Percentiles rank a stretch among this genome's conserved stretches.
These are phyloP conservation scores for Silene conica DNA, from an alignment of 148 eudicot species.

Conservation along the genomic window DNA sequence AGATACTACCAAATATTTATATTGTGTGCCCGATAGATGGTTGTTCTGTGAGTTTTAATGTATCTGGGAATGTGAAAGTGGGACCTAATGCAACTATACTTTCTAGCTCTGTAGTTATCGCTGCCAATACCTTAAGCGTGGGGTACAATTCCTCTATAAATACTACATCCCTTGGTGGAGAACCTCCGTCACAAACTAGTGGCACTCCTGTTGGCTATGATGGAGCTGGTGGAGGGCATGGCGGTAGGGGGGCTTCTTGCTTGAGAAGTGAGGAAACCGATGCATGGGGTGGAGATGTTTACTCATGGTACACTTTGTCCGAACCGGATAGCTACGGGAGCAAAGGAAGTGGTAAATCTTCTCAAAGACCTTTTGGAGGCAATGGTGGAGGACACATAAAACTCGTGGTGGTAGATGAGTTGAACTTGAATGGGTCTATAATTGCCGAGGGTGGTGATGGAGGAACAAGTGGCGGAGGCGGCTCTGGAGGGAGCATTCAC, in stretches of 20 bases:
- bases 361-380: constrained; percentile 50
- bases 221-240: constrained; percentile 90
- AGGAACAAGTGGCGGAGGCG: constrained; percentile 68
- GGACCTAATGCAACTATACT: constrained; percentile 53
- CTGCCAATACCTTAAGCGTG: constrained; percentile 55
- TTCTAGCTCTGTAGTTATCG: constrained; percentile 55
- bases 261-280: constrained; percentile 35
- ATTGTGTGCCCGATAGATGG: constrained; percentile 56
- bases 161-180: constrained; percentile 62
- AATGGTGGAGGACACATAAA: constrained; percentile 74
- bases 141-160: constrained; percentile 51
- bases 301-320: constrained; percentile 68
- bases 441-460: constrained; percentile 81
- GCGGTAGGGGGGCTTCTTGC: constrained; percentile 92
- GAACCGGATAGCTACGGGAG: constrained; percentile 77
- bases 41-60: constrained; percentile 52
- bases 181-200: constrained; percentile 73
- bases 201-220: constrained; percentile 78
- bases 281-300: constrained; percentile 85
- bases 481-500: constrained; percentile 86
- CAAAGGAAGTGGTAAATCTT: constrained; percentile 67
- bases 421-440: constrained; percentile 65
- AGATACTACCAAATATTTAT: constrained; percentile 62
- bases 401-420: constrained; percentile 38
- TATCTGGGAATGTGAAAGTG: constrained; percentile 59